Evolutionary conservation across 1,284 basidiomycete species (phyloP).

Genomic region (Malassezia equina): DNA sequence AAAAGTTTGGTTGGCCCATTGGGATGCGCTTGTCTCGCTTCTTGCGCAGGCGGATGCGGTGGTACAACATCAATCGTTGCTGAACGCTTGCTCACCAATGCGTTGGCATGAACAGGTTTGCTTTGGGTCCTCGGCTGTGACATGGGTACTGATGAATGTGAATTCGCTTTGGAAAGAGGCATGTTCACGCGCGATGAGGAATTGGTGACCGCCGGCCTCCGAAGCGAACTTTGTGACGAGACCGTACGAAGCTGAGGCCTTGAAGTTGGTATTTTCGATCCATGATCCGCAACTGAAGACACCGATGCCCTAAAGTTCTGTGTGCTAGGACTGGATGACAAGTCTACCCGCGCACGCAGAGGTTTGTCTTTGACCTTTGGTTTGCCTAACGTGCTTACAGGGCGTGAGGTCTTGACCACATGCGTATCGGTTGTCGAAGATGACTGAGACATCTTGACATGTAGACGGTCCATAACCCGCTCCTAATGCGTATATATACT

Average conservation of each 20-base stretch:
- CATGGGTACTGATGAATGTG: background rate
- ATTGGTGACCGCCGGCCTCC: background rate
- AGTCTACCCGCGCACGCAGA: background rate
- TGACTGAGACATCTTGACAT: background rate
- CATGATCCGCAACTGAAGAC: background rate
- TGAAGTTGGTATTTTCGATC: background rate
- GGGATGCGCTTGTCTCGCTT: background rate
- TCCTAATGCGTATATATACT: background rate
- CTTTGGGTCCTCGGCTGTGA: background rate
- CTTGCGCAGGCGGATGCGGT: background rate
- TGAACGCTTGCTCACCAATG: background rate
- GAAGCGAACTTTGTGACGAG: background rate
- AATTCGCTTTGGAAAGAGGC: background rate
- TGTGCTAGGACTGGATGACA: background rate
- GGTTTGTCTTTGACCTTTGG: background rate
- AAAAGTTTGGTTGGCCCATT: background rate
- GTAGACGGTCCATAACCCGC: background rate
- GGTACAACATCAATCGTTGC: background rate
- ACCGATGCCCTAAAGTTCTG: background rate
- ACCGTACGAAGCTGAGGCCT: background rate
- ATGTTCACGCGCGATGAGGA: background rate
- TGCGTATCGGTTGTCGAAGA: slow-evolving; percentile 1
- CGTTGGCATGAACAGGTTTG: background rate
- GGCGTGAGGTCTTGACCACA: background rate
- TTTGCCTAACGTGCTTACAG: background rate